These are phyloP conservation scores for Penicillium riverlandense DNA, from an alignment of 495 filamentous ascomycete genomes.

Conservation along the genomic window DNA sequence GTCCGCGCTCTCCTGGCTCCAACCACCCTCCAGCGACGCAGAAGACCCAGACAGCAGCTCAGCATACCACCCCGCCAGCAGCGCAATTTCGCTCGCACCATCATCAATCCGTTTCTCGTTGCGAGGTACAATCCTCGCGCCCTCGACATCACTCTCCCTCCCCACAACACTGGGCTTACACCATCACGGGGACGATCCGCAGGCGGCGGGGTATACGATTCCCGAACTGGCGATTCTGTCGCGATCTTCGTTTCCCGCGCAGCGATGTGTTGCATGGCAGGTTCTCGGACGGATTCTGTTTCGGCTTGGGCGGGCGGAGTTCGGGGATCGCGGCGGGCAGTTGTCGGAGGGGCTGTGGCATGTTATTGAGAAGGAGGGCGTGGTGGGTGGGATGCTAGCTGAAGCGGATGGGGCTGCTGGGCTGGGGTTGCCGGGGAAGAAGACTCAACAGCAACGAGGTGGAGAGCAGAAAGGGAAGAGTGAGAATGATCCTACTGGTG, in stretches of 20 bases:
- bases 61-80: conserved; percentile 71
- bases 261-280: conserved; percentile 88
- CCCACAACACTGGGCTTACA: conserved; percentile 75
- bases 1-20: conserved; percentile 83
- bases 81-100: conserved; percentile 54
- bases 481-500: conserved; percentile 10
- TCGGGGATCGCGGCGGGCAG: conserved; percentile 54
- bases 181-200: conserved; percentile 89
- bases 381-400: conserved; percentile 64
- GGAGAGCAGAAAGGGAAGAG: background rate
- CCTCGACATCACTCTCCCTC: conserved; percentile 60
- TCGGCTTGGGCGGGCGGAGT: conserved; percentile 71
- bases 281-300: conserved; percentile 82
- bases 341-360: conserved; percentile 62
- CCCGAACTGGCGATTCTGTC: conserved; percentile 78
- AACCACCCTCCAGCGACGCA: conserved; percentile 54
- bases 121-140: conserved; percentile 66
- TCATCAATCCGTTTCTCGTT: conserved; percentile 86
- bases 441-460: background rate
- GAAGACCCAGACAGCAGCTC: conserved; percentile 43
- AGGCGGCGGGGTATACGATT: conserved; percentile 90
- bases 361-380: conserved; percentile 66
- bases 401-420: conserved; percentile 48
- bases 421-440: conserved; percentile 1
- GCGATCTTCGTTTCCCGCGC: conserved; percentile 72